Percentiles rank a stretch among this genome's conserved stretches.
Evolutionary conservation across 352 stramenopile species (phyloP).

Genomic region (Phytophthora brassicae): DNA sequence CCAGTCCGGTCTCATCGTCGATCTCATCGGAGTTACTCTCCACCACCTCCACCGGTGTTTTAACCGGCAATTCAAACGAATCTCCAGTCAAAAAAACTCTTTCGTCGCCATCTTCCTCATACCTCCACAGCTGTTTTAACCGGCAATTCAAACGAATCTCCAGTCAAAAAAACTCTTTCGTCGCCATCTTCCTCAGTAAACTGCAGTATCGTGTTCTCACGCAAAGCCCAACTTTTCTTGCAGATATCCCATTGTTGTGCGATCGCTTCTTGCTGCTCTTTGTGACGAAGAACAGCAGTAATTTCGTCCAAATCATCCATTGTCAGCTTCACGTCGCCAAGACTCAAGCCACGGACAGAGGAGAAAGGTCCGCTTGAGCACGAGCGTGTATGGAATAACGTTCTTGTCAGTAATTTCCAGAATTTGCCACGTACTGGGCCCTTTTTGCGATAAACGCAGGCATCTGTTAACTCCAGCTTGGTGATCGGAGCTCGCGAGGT

Average conservation of each 20-base stretch:
- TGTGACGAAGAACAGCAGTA: conserved; percentile 5
- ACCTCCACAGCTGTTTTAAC: background rate
- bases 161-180: background rate
- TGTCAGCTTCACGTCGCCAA: background rate
- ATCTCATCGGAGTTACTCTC: background rate
- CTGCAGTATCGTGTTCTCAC: background rate
- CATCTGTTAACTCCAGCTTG: background rate
- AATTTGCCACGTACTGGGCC: background rate
- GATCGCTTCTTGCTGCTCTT: background rate
- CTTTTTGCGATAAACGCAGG: conserved; percentile 2
- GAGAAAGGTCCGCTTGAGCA: background rate
- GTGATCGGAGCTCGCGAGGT: background rate
- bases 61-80: background rate
- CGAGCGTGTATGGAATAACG: conserved; percentile 13
- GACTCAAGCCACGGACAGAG: background rate
- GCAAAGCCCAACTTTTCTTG: conserved; percentile 2
- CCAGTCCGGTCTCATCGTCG: background rate
- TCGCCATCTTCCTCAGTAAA: background rate
- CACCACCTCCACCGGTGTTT: conserved; percentile 1
- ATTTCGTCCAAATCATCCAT: conserved; percentile 6
- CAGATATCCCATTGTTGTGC: conserved; percentile 9
- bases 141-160: background rate
- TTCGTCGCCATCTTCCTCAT: too few species aligned
- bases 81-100: background rate
- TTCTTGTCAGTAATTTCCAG: conserved; percentile 5